phyloP scores from a whole-genome alignment of 2,329 filamentous ascomycete genomes.

The Pseudodiploospora longispora region DNA sequence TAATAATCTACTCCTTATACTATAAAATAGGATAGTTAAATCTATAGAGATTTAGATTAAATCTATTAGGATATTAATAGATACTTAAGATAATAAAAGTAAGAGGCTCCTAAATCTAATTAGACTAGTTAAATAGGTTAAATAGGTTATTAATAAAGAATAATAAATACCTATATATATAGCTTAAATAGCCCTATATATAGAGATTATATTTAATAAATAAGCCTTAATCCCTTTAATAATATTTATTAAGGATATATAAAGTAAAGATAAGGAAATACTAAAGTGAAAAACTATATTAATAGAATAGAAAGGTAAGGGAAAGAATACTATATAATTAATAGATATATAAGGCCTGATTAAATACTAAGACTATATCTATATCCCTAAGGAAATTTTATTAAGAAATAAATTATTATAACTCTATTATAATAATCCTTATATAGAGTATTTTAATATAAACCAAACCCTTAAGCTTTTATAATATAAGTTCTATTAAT shows the following conservation, averaged over 20 bases:
- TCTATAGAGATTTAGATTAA: not conserved
- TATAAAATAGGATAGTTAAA: too few relatives aligned
- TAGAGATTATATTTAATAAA: not conserved
- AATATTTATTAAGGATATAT: not conserved
- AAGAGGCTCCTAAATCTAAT: not conserved
- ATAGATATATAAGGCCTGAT: not conserved
- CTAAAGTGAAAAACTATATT: not conserved
- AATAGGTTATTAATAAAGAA: not conserved
- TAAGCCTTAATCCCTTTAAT: not conserved
- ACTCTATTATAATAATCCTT: conserved; percentile 4
- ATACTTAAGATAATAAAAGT: not conserved
- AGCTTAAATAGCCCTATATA: not conserved
- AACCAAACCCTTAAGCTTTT: not conserved
- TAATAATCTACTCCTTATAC: not conserved
- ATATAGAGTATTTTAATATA: conserved; percentile 4
- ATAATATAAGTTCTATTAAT: not conserved
- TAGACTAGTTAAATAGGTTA: not conserved
- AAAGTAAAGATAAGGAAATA: not conserved
- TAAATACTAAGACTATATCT: not conserved
- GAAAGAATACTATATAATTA: not conserved
- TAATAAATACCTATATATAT: not conserved
- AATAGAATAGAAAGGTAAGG: not conserved
- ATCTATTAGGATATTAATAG: not conserved
- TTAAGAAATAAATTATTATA: not conserved
- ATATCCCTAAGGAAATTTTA: not conserved